Percentiles rank a stretch among this genome's conserved stretches.
Conservation (phyloP, 768 basidiomycete species). For the Pleurotus sapidus region DNA sequence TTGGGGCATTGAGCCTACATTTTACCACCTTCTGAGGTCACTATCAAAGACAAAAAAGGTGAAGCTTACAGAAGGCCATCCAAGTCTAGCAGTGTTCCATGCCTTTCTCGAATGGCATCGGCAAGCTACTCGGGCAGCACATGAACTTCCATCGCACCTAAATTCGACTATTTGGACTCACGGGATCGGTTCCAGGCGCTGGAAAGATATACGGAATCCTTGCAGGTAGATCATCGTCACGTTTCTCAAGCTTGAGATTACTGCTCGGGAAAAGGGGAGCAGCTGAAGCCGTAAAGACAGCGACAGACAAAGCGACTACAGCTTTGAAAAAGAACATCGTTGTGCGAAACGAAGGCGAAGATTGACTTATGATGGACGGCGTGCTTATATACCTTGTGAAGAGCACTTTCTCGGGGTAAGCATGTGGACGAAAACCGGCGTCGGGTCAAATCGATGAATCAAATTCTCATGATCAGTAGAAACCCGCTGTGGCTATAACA, state of each 20-base stretch:
- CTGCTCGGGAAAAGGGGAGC: neutral
- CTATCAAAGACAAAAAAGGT: neutral
- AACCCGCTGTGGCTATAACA: too few species aligned
- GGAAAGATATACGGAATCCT: slow-evolving; percentile 42
- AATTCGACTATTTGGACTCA: slow-evolving; percentile 7
- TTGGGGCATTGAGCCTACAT: slow-evolving; percentile 24
- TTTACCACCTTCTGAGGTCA: neutral
- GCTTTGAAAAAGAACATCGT: neutral
- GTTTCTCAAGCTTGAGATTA: slow-evolving; percentile 4
- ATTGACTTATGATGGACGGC: too few species aligned
- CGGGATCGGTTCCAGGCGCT: slow-evolving; percentile 27
- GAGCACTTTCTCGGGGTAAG: too few species aligned
- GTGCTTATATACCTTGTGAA: too few species aligned
- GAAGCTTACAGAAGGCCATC: slow-evolving; percentile 33
- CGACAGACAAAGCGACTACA: neutral
- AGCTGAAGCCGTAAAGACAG: neutral
- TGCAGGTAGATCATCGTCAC: slow-evolving; percentile 37
- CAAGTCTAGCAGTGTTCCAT: slow-evolving; percentile 33
- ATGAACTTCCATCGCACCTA: neutral
- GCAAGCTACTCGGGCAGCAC: slow-evolving; percentile 25
- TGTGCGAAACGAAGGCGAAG: neutral
- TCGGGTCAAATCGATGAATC: too few species aligned
- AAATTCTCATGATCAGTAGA: too few species aligned
- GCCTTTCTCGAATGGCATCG: slow-evolving; percentile 31
- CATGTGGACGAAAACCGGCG: too few species aligned